Percentiles rank a stretch among this genome's conserved stretches.
phyloP scores from a whole-genome alignment of 2,329 filamentous ascomycete genomes.

The Cladophialophora chaetospira region DNA sequence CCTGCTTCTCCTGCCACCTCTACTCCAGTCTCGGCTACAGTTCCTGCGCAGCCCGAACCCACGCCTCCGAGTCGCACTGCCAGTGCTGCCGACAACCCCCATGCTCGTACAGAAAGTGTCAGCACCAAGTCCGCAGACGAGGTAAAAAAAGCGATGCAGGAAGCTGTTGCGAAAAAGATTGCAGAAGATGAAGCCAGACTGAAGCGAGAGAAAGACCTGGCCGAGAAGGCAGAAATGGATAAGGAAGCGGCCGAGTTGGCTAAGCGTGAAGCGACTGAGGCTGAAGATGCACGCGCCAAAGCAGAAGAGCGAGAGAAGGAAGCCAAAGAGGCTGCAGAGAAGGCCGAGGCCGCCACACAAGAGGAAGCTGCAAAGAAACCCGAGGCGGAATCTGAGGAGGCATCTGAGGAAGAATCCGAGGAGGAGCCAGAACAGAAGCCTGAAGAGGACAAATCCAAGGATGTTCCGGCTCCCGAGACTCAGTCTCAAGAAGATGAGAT shows the following conservation, averaged over 20 bases:
- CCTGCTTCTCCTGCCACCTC: constrained; percentile 62
- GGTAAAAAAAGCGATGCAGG: constrained; percentile 74
- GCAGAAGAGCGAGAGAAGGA: constrained; percentile 36
- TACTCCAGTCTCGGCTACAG: constrained; percentile 59
- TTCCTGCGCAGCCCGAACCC: constrained; percentile 70
- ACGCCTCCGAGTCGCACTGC: constrained; percentile 78
- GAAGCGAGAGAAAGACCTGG: constrained; percentile 42
- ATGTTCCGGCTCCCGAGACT: constrained; percentile 30
- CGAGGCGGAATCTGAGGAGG: constrained; percentile 25
- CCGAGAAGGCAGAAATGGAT: constrained; percentile 38
- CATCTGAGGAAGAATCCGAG: constrained; percentile 32
- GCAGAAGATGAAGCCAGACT: constrained; percentile 53
- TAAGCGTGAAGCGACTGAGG: constrained; percentile 29
- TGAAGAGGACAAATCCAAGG: constrained; percentile 6
- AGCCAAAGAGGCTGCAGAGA: constrained; percentile 47
- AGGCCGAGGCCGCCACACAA: constrained; percentile 44
- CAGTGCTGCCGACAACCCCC: constrained; percentile 63
- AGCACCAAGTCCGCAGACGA: constrained; percentile 75
- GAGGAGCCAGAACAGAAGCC: constrained; percentile 34
- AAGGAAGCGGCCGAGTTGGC: constrained; percentile 49
- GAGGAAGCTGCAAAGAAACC: constrained; percentile 37
- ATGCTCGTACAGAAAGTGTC: constrained; percentile 71
- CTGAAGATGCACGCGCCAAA: constrained; percentile 29
- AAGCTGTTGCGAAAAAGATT: constrained; percentile 53
- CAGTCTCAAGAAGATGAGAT: constrained; percentile 43